Evolutionary conservation across 495 filamentous ascomycete genomes (phyloP), one percentile per base, ranked within the genome.

Genomic region (Pseudoneurospora amorphoporcata): DNA sequence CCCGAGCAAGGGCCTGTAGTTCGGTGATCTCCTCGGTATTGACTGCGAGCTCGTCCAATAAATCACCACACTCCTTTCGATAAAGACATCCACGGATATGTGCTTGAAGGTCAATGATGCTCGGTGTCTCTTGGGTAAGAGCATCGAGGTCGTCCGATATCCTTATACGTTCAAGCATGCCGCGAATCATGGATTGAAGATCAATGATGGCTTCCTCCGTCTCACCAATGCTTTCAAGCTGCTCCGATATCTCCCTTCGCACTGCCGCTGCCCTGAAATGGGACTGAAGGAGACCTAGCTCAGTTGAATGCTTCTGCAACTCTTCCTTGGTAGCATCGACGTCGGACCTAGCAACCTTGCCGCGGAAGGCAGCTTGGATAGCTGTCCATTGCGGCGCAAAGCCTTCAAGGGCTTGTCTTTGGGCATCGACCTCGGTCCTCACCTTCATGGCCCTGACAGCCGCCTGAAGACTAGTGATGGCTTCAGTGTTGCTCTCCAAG

Each of bases 1-100:
- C 94, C 75, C 94, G 86, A 70, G 88, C 85, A 35, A 94, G 79
- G 42, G 89, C 88, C 80, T 99, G 96, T 14, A 97, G 83, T 42
- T 87, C 76, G 69, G 88, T 79, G 53, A 94, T 82, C 73, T 91
- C 88, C 12, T 82, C 78, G 17, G 84, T 84, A 70, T 91, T 86
- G 9, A 83, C 82, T 68, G 86, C 75, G 16, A 95, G 84, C 45
- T 89, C 86, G 19, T 86, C 85, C 8, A 90, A 80, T 39, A 91
- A 77, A 1, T 81, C 78, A 68, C 77, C 78, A 37, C 87, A 84
- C n/a, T 82, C 73, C 69, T 88, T 79, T 68, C 92, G 84, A 72
- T 83, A 83, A 9, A 89, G 78, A 69, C 80, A 85, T 2, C 92
- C 94, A 58, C 95, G 89, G 58, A 87, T 85, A 38, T 87, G 84